These are phyloP conservation scores for Aegilops sharonensis DNA, from an alignment of 176 grass and related monocot genomes.

Conservation along the genomic window DNA sequence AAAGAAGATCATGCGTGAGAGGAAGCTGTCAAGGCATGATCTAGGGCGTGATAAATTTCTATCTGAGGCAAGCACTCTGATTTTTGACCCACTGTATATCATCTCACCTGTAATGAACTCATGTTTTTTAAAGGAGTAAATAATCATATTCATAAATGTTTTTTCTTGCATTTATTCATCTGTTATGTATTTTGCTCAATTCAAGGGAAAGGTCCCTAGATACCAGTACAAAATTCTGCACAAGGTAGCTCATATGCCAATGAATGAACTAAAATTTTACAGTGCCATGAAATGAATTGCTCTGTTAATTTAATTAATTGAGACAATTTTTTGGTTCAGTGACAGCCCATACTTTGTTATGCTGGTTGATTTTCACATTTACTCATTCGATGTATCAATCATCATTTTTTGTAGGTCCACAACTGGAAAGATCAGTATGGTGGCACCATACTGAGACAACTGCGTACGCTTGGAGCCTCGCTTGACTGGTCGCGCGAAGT, in stretches of 20 bases:
- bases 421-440: constrained; percentile 93
- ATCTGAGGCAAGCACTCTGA: constrained; percentile 54
- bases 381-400: constrained; percentile 26
- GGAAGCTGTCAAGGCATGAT: constrained; percentile 84
- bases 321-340: neutral
- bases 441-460: constrained; percentile 71
- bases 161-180: neutral
- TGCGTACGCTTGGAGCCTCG: constrained; percentile 78
- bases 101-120: neutral
- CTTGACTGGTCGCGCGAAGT: constrained; percentile 94
- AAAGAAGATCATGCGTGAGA: constrained; percentile 95
- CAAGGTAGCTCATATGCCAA: neutral
- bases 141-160: neutral
- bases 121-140: neutral
- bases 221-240: neutral
- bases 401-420: constrained; percentile 54
- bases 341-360: neutral
- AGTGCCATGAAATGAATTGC: neutral
- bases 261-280: neutral
- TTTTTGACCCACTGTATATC: neutral
- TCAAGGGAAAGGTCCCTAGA: neutral
- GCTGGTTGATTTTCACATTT: constrained; percentile 14
- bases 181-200: neutral
- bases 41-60: constrained; percentile 74
- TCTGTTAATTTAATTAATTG: constrained; percentile 13